Conservation (phyloP, 805 yeast genomes). For the Henningerozyma blattae region DNA sequence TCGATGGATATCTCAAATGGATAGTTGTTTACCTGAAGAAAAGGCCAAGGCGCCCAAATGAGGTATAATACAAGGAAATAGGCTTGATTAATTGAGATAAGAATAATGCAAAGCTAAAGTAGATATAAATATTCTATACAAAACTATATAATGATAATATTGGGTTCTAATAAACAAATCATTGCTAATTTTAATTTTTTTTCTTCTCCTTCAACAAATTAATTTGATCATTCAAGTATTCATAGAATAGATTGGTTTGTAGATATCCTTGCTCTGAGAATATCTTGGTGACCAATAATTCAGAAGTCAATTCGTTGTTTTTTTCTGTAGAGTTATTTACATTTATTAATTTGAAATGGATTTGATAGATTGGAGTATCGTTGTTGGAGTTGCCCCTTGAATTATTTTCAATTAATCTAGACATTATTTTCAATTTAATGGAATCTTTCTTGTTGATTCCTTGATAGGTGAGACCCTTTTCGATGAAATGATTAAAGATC, state of each 20-base stretch:
- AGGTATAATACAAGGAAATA: neutral
- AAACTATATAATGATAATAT: neutral
- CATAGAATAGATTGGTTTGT: slow-evolving; percentile 28
- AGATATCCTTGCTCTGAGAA: slow-evolving; percentile 32
- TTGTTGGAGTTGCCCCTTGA: no score
- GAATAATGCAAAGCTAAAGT: neutral
- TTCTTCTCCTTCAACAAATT: neutral
- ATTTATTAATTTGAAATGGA: slow-evolving; percentile 24
- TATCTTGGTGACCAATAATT: slow-evolving; percentile 23
- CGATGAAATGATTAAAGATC: slow-evolving; percentile 26
- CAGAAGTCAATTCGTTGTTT: slow-evolving; percentile 7
- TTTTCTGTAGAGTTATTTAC: slow-evolving; percentile 6
- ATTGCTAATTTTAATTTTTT: slow-evolving; percentile 1
- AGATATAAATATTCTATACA: neutral
- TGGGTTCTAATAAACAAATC: neutral
- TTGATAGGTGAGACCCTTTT: slow-evolving; percentile 32
- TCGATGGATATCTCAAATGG: slow-evolving; percentile 58
- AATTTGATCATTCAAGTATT: slow-evolving; percentile 26
- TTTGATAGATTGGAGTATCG: slow-evolving; percentile 33
- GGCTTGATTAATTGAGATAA: no score
- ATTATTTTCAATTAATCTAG: slow-evolving; percentile 27
- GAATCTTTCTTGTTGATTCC: slow-evolving; percentile 27
- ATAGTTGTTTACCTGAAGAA: slow-evolving; percentile 28
- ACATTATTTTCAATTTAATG: slow-evolving; percentile 20
- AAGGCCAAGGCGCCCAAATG: neutral